Evolutionary conservation across 2,329 filamentous ascomycete species (phyloP).

Genomic region (Cercospora berteroae): DNA sequence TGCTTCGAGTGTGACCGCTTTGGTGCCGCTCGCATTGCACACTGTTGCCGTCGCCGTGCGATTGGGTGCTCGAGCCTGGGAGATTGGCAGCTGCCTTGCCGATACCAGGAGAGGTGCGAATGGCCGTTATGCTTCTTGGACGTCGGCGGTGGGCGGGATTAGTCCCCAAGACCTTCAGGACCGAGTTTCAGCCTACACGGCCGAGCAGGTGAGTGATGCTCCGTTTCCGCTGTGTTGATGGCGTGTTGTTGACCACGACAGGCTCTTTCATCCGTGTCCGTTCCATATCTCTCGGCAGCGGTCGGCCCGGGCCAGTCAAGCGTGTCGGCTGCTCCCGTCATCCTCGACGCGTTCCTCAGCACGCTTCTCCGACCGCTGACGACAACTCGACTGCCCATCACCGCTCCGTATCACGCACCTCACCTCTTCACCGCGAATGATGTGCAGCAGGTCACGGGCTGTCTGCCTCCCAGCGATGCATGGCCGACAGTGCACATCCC

Average conservation of each 20-base stretch:
- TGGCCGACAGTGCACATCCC: constrained; percentile 3
- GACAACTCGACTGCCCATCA: constrained; percentile 17
- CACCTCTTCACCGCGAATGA: constrained; percentile 24
- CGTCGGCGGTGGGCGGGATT: constrained; percentile 5
- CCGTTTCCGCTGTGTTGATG: not conserved
- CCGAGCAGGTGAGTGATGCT: not conserved
- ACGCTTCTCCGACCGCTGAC: not conserved
- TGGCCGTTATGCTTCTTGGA: constrained; percentile 9
- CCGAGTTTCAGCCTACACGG: not conserved
- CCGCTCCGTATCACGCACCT: constrained; percentile 21
- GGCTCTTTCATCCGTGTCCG: not conserved
- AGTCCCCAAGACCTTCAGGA: constrained; percentile 1
- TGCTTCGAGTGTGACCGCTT: constrained; percentile 16
- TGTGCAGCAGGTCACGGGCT: constrained; percentile 11
- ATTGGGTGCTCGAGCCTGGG: constrained; percentile 37
- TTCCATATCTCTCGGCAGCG: not conserved
- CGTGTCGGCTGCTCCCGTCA: not conserved
- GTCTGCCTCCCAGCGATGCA: not conserved
- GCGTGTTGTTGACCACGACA: not conserved
- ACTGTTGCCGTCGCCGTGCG: constrained; percentile 47
- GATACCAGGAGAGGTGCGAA: not conserved
- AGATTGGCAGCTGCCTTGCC: constrained; percentile 3
- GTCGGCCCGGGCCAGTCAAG: not conserved
- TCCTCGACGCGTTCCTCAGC: constrained; percentile 5
- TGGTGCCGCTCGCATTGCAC: constrained; percentile 30